phyloP scores from a whole-genome alignment of 2,329 filamentous ascomycete species.

The Botryotinia convoluta region DNA sequence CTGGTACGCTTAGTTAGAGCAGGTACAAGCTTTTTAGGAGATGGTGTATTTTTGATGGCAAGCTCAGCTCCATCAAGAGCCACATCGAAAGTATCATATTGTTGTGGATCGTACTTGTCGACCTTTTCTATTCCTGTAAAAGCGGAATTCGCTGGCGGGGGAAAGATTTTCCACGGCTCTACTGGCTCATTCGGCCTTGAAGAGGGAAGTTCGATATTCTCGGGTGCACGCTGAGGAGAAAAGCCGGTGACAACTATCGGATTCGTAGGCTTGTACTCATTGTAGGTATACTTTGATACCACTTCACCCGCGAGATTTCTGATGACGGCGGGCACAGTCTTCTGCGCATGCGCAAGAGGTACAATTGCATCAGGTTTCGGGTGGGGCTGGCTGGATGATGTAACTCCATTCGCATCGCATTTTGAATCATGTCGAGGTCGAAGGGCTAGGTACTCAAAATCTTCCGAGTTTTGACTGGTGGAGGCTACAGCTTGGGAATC shows the following conservation, averaged over 20 bases:
- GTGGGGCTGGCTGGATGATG: neutral
- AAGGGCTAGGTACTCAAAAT: neutral
- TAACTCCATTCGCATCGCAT: neutral
- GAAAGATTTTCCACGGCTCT: constrained; percentile 5
- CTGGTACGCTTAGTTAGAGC: neutral
- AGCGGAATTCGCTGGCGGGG: constrained; percentile 4
- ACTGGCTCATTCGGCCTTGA: constrained; percentile 5
- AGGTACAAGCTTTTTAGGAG: neutral
- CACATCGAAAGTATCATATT: constrained; percentile 3
- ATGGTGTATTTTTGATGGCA: neutral
- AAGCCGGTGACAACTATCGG: neutral
- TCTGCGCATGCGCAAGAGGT: neutral
- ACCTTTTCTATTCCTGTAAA: constrained; percentile 5
- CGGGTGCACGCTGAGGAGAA: neutral
- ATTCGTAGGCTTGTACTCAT: neutral
- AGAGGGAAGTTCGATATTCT: constrained; percentile 8
- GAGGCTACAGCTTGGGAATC: constrained; percentile 1
- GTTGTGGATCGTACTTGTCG: constrained; percentile 12
- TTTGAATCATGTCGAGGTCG: neutral
- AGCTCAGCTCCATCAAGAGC: constrained; percentile 18
- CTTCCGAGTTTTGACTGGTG: neutral
- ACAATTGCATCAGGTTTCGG: neutral
- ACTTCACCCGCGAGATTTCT: neutral
- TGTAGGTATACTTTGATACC: neutral
- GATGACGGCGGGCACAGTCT: neutral